Conservation (phyloP, 1,284 basidiomycete species). For the Leccinum pallidistipes region DNA sequence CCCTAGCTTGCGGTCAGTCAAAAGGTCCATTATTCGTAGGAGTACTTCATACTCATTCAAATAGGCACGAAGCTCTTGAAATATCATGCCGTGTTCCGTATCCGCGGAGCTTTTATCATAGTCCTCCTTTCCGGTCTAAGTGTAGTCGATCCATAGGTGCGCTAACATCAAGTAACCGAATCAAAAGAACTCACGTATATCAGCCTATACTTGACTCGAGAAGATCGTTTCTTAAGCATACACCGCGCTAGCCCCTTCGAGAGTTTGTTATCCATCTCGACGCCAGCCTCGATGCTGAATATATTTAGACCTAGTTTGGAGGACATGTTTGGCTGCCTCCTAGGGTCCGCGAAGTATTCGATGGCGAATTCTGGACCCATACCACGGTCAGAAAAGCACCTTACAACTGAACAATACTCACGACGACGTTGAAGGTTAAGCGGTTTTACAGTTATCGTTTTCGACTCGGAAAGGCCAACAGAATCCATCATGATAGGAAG, state of each 20-base stretch:
- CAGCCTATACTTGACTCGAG: conserved; percentile 72
- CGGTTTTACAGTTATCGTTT: conserved; percentile 51
- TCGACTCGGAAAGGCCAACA: conserved; percentile 45
- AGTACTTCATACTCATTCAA: conserved; percentile 62
- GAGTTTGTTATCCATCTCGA: conserved; percentile 69
- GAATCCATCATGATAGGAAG: conserved; percentile 35
- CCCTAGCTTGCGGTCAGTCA: neutral
- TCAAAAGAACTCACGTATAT: conserved; percentile 66
- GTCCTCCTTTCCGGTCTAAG: conserved; percentile 80
- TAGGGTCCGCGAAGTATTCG: neutral
- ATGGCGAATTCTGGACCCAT: neutral
- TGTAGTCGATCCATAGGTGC: neutral
- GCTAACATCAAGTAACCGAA: neutral
- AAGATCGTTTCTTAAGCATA: conserved; percentile 53
- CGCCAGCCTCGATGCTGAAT: conserved; percentile 77
- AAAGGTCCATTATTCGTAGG: neutral
- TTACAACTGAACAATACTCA: conserved; percentile 1
- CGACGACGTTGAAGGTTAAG: conserved; percentile 3
- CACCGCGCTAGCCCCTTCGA: too few species aligned
- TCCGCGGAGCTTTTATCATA: conserved; percentile 72
- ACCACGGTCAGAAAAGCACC: neutral
- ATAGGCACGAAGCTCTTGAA: conserved; percentile 80
- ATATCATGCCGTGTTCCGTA: conserved; percentile 47
- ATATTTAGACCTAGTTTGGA: conserved; percentile 70
- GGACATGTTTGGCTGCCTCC: conserved; percentile 29